These are phyloP conservation scores for Chaetomium sp. DNA, from an alignment of 2,329 filamentous ascomycete genomes.

Conservation along the genomic window DNA sequence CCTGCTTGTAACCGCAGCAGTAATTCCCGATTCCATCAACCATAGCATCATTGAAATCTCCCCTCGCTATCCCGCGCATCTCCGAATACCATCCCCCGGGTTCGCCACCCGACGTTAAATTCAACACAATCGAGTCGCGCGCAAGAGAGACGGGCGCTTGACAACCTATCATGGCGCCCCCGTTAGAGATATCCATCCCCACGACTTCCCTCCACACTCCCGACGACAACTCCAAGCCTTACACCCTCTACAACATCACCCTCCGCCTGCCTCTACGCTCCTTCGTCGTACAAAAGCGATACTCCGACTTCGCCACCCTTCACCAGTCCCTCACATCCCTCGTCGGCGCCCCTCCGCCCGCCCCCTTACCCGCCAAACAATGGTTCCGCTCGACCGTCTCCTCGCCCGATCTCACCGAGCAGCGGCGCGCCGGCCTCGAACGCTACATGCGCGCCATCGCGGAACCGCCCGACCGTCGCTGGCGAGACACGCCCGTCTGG, in stretches of 20 bases:
- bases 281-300: slow-evolving; percentile 71
- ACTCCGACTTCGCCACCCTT: slow-evolving; percentile 69
- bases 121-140: not conserved
- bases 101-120: not conserved
- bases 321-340: slow-evolving; percentile 55
- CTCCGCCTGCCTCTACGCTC: slow-evolving; percentile 70
- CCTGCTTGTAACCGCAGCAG: not conserved
- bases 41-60: not conserved
- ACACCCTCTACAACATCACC: slow-evolving; percentile 72
- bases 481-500: slow-evolving; percentile 69
- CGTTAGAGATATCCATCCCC: slow-evolving; percentile 61
- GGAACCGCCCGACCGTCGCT: slow-evolving; percentile 64
- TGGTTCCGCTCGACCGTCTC: slow-evolving; percentile 70
- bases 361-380: slow-evolving; percentile 62
- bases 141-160: slow-evolving; percentile 33
- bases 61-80: not conserved
- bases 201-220: slow-evolving; percentile 51
- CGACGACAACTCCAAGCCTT: slow-evolving; percentile 54
- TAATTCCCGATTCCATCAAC: not conserved
- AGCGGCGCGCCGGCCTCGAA: slow-evolving; percentile 63
- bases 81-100: not conserved
- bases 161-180: slow-evolving; percentile 41
- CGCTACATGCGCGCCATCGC: slow-evolving; percentile 66
- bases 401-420: slow-evolving; percentile 62
- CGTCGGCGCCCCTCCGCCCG: slow-evolving; percentile 58